A percentile compares a stretch with the other conserved stretches of the same genome.
Conservation (phyloP, 2,329 filamentous ascomycete genomes). For the Aphanocladium album region DNA sequence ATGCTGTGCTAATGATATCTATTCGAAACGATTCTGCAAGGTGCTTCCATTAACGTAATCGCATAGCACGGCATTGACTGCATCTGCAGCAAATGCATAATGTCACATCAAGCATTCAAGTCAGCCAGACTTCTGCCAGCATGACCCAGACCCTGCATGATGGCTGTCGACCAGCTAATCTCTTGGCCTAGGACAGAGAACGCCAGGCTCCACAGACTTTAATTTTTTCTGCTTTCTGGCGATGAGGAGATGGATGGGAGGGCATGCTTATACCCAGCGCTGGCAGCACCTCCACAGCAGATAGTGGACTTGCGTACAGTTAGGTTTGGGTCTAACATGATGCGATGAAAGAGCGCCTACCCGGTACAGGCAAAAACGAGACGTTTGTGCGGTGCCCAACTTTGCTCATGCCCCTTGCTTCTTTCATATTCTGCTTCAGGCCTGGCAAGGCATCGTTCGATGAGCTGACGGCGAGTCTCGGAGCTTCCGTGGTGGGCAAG, state of each 20-base stretch:
- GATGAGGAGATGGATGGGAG: no score
- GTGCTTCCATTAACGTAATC: background rate
- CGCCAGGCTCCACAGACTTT: background rate
- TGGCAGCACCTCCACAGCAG: background rate
- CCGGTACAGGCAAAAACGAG: background rate
- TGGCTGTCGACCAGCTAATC: background rate
- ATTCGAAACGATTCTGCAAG: background rate
- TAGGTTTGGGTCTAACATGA: background rate
- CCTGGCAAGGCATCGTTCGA: background rate
- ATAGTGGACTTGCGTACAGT: background rate
- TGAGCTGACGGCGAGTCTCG: background rate
- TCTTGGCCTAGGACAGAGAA: conserved; percentile 3
- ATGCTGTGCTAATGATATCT: conserved; percentile 2
- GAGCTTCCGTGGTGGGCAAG: background rate
- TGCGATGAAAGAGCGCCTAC: no score
- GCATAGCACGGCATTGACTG: background rate
- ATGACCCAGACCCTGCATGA: conserved; percentile 3
- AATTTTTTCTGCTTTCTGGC: background rate
- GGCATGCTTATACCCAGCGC: background rate
- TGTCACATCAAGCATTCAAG: background rate
- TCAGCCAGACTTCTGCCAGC: background rate
- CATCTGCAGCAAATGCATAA: background rate
- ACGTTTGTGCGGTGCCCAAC: background rate
- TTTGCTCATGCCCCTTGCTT: background rate
- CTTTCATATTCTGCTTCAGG: background rate